These are phyloP conservation scores for Alternaria novae-zelandiae DNA, from an alignment of 2,329 filamentous ascomycete genomes.

Conservation along the genomic window DNA sequence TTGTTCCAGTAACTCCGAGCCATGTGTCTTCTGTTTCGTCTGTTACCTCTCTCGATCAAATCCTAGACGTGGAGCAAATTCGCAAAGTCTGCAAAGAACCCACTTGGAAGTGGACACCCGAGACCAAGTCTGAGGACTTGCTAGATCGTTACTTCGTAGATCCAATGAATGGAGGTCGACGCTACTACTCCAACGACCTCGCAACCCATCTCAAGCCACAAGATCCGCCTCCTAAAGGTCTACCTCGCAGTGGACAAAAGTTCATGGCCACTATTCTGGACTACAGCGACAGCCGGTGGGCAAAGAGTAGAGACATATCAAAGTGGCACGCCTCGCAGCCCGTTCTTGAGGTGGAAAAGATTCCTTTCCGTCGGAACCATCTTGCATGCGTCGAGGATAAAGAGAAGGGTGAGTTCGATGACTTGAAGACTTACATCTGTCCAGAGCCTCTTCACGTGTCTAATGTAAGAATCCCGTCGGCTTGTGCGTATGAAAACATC, in stretches of 20 bases:
- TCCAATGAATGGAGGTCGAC: conserved; percentile 62
- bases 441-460: conserved; percentile 80
- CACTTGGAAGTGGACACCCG: conserved; percentile 55
- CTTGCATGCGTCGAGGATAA: conserved; percentile 67
- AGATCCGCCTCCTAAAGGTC: conserved; percentile 68
- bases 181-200: conserved; percentile 60
- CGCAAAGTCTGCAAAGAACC: conserved; percentile 47
- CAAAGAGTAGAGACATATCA: conserved; percentile 58
- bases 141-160: conserved; percentile 62
- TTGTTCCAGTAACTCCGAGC: conserved; percentile 65
- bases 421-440: conserved; percentile 70
- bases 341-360: conserved; percentile 76
- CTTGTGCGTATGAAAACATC: background rate
- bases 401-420: conserved; percentile 58
- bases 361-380: conserved; percentile 81
- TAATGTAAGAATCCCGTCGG: conserved; percentile 60
- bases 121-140: conserved; percentile 50
- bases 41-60: conserved; percentile 17
- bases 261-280: conserved; percentile 70
- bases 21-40: background rate
- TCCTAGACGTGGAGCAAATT: conserved; percentile 70
- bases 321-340: conserved; percentile 73
- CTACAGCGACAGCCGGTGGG: conserved; percentile 80
- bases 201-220: conserved; percentile 64
- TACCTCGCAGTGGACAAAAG: conserved; percentile 49